Conservation (phyloP, 352 stramenopile species). For the Globisporangium recalcitrans region DNA sequence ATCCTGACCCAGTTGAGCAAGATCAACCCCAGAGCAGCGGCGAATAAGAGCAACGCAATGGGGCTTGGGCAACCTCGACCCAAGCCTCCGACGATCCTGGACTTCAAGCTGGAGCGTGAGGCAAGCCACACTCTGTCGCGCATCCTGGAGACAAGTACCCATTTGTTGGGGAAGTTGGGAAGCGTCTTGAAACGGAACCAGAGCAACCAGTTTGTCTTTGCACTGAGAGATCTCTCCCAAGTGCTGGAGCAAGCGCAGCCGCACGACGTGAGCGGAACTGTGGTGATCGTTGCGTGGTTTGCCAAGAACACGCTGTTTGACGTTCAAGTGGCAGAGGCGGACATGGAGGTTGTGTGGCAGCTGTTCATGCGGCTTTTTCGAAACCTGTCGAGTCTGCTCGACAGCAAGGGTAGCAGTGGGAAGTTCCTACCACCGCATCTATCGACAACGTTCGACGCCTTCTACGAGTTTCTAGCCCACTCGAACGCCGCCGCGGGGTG, state of each 20-base stretch:
- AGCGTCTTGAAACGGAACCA: conserved; percentile 43
- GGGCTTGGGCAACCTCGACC: conserved; percentile 6
- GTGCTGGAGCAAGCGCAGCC: conserved; percentile 17
- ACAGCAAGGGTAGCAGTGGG: background rate
- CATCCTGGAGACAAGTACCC: conserved; percentile 30
- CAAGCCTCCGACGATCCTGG: background rate
- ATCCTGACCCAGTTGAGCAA: conserved; percentile 42
- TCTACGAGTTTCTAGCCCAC: conserved; percentile 39
- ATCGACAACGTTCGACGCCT: conserved; percentile 32
- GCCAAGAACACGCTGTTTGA: conserved; percentile 34
- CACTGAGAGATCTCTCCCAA: conserved; percentile 39
- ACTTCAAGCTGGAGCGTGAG: conserved; percentile 1
- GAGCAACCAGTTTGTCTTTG: conserved; percentile 50
- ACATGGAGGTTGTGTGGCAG: conserved; percentile 40
- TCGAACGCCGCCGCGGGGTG: conserved; percentile 40
- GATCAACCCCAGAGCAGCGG: conserved; percentile 15
- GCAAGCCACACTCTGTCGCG: conserved; percentile 8
- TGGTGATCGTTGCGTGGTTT: conserved; percentile 33
- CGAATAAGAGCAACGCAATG: conserved; percentile 13
- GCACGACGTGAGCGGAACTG: conserved; percentile 9
- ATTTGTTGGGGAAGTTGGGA: conserved; percentile 36
- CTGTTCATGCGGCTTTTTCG: conserved; percentile 27
- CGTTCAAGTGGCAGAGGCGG: conserved; percentile 33
- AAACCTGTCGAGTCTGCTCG: conserved; percentile 8
- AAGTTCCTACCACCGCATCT: conserved; percentile 22